These are phyloP conservation scores for Nepenthes mirabilis DNA, from an alignment of 148 eudicot species.

Conservation along the genomic window DNA sequence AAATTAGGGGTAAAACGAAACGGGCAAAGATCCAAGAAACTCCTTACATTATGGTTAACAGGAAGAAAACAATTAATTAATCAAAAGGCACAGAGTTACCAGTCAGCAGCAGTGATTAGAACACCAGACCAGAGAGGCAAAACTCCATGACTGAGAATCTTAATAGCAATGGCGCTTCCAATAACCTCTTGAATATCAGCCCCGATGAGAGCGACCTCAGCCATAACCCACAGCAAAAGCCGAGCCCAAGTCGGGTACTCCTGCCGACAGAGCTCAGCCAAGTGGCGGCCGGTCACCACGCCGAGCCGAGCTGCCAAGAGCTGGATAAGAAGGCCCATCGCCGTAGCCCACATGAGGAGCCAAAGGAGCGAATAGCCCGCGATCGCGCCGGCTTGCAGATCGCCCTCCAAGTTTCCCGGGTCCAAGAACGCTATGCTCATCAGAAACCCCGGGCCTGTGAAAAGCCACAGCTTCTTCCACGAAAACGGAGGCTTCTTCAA, in stretches of 20 bases:
- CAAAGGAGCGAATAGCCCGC: constrained; percentile 87
- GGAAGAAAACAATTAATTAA: no score
- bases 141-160: constrained; percentile 62
- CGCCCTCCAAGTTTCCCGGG: constrained; percentile 93
- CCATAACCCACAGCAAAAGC: constrained; percentile 69
- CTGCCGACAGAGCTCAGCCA: constrained; percentile 84
- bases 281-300: constrained; percentile 83
- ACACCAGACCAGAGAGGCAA: constrained; percentile 98
- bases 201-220: constrained; percentile 82
- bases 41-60: no score
- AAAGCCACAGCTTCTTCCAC: constrained; percentile 85
- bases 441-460: constrained; percentile 89
- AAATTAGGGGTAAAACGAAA: no score
- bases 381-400: constrained; percentile 86
- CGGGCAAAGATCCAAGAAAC: no score
- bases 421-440: constrained; percentile 96
- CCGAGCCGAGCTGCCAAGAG: constrained; percentile 80
- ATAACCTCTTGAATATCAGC: constrained; percentile 96
- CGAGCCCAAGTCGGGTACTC: constrained; percentile 96
- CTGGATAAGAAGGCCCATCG: constrained; percentile 87
- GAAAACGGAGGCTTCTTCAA: constrained; percentile 65
- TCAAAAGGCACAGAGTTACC: constrained; percentile 25
- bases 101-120: constrained; percentile 79
- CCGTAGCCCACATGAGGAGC: constrained; percentile 93
- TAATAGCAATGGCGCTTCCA: constrained; percentile 95